A percentile compares a stretch with the other conserved stretches of the same genome.
These are phyloP conservation scores for Apiospora marii DNA, from an alignment of 2,329 filamentous ascomycete species.

Conservation along the genomic window DNA sequence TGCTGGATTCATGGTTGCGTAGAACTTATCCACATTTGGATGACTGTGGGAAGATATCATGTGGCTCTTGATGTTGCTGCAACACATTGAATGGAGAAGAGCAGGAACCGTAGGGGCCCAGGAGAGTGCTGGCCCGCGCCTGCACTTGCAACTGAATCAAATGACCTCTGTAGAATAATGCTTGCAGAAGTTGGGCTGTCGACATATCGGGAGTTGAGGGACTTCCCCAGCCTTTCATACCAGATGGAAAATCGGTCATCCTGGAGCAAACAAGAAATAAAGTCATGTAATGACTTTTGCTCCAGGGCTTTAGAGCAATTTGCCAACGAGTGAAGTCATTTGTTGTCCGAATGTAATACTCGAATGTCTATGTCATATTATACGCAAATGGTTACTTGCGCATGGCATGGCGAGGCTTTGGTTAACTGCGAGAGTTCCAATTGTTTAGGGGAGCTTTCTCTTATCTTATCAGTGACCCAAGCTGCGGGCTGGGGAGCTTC, in stretches of 20 bases:
- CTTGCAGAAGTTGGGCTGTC: neutral
- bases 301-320: neutral
- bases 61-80: neutral
- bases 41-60: neutral
- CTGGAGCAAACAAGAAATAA: neutral
- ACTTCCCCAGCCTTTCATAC: too few species aligned
- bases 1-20: neutral
- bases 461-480: slow-evolving; percentile 17
- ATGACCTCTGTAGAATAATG: neutral
- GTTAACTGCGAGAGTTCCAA: neutral
- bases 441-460: neutral
- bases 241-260: too few species aligned
- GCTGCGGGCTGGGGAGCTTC: slow-evolving; percentile 7
- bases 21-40: neutral
- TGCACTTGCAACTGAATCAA: neutral
- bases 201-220: neutral
- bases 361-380: neutral
- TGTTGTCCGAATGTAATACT: neutral
- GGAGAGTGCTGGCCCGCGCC: neutral
- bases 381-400: neutral
- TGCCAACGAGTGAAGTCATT: neutral
- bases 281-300: neutral
- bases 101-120: too few species aligned
- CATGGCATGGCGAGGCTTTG: neutral
- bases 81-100: neutral